phyloP scores from a whole-genome alignment of 1,284 basidiomycete genomes.

The Cystobasidium sp. region DNA sequence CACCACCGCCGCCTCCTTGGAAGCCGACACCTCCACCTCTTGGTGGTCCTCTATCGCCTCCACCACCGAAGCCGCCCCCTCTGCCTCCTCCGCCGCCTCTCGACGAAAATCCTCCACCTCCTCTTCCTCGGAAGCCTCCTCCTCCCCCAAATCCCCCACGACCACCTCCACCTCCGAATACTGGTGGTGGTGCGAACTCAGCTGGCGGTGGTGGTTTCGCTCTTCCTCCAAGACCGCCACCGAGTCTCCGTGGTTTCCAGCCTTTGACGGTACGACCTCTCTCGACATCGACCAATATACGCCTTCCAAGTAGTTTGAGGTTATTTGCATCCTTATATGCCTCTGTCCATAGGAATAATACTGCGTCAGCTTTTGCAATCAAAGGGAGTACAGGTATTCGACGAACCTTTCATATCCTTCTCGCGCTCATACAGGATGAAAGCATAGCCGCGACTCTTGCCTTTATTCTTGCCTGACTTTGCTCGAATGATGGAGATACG shows the following conservation, averaged over 20 bases:
- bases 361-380: constrained; percentile 33
- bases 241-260: constrained; percentile 94
- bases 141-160: constrained; percentile 48
- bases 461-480: constrained; percentile 59
- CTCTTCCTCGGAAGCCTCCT: constrained; percentile 44
- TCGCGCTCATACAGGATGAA: constrained; percentile 98
- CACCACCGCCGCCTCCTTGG: constrained; percentile 59
- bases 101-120: constrained; percentile 18
- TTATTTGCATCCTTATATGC: constrained; percentile 99
- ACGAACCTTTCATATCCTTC: constrained; percentile 95
- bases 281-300: constrained; percentile 96
- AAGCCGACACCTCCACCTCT: constrained; percentile 43
- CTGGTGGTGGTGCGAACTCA: constrained; percentile 22
- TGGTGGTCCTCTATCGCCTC: constrained; percentile 45
- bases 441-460: constrained; percentile 86
- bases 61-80: constrained; percentile 49
- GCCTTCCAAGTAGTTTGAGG: constrained; percentile 89
- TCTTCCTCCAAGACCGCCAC: constrained; percentile 91
- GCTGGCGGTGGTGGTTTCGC: constrained; percentile 72
- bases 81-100: constrained; percentile 45
- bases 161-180: constrained; percentile 48
- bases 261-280: constrained; percentile 95
- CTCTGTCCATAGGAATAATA: constrained; percentile 62
- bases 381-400: constrained; percentile 46
- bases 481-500: constrained; percentile 80